Evolutionary conservation across 495 filamentous ascomycete genomes (phyloP).

Genomic region (Tetracladium setigerum): DNA sequence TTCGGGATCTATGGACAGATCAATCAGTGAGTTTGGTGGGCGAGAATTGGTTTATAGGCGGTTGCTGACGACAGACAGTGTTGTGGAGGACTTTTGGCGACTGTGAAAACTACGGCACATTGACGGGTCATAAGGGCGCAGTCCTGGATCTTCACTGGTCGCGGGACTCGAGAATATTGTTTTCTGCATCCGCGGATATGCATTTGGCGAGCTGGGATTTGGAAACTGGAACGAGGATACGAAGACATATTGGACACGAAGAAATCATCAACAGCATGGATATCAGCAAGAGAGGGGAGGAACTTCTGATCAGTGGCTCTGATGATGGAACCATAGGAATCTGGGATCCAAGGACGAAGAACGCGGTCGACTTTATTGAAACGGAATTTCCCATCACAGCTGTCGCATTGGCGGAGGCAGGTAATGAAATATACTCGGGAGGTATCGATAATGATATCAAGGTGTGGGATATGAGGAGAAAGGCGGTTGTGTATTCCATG

Average conservation of each 20-base stretch:
- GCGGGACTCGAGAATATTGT: slow-evolving; percentile 81
- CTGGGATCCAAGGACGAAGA: slow-evolving; percentile 93
- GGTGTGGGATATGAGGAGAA: slow-evolving; percentile 93
- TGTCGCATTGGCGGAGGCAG: slow-evolving; percentile 82
- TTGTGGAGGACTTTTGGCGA: slow-evolving; percentile 88
- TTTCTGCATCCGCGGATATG: slow-evolving; percentile 89
- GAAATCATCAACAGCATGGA: slow-evolving; percentile 89
- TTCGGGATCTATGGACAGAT: slow-evolving; percentile 91
- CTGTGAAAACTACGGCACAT: slow-evolving; percentile 85
- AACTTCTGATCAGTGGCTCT: slow-evolving; percentile 78
- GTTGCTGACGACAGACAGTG: slow-evolving; percentile 42
- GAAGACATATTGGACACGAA: slow-evolving; percentile 86
- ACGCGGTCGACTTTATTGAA: slow-evolving; percentile 77
- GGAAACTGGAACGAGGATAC: slow-evolving; percentile 78
- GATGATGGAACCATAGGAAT: slow-evolving; percentile 93
- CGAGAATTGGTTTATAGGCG: background rate
- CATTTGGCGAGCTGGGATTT: slow-evolving; percentile 93
- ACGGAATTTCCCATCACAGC: slow-evolving; percentile 92
- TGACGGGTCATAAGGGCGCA: slow-evolving; percentile 84
- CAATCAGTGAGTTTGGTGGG: slow-evolving; percentile 57
- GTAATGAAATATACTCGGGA: slow-evolving; percentile 91
- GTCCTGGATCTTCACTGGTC: slow-evolving; percentile 94
- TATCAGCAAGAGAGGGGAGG: slow-evolving; percentile 79
- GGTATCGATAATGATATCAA: slow-evolving; percentile 97
- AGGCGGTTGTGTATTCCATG: slow-evolving; percentile 78